Conservation (phyloP, 1,284 basidiomycete species). For the Trichosporon sp. region DNA sequence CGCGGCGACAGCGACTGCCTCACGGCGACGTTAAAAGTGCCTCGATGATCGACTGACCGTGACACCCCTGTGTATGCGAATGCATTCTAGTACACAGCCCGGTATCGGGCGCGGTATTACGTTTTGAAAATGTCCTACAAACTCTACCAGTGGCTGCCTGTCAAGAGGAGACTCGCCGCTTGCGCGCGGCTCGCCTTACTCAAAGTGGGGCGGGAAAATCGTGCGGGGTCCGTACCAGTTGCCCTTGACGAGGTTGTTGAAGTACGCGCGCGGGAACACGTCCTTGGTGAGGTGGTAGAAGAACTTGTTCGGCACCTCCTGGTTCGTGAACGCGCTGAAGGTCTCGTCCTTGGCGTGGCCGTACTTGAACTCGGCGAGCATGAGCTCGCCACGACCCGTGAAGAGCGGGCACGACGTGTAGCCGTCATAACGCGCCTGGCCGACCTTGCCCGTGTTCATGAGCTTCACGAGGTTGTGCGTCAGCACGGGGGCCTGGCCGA, state of each 20-base stretch:
- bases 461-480: slow-evolving; percentile 82
- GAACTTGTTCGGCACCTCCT: slow-evolving; percentile 64
- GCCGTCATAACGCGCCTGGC: slow-evolving; percentile 72
- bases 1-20: too few relatives aligned
- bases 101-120: not conserved
- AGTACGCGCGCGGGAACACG: slow-evolving; percentile 87
- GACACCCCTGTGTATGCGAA: too few relatives aligned
- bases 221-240: slow-evolving; percentile 55
- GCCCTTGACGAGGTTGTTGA: slow-evolving; percentile 74
- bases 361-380: slow-evolving; percentile 85
- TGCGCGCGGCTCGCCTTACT: not conserved
- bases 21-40: too few relatives aligned
- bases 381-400: slow-evolving; percentile 63
- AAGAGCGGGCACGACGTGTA: slow-evolving; percentile 64
- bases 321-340: slow-evolving; percentile 70
- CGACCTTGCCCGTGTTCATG: slow-evolving; percentile 70
- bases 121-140: not conserved
- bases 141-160: not conserved
- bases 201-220: slow-evolving; percentile 51
- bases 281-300: slow-evolving; percentile 93
- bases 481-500: slow-evolving; percentile 86
- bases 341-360: slow-evolving; percentile 83
- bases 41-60: too few relatives aligned
- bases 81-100: not conserved
- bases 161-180: not conserved